phyloP scores from a whole-genome alignment of 805 yeast genomes.

The Metahyphopichia silvanorum region DNA sequence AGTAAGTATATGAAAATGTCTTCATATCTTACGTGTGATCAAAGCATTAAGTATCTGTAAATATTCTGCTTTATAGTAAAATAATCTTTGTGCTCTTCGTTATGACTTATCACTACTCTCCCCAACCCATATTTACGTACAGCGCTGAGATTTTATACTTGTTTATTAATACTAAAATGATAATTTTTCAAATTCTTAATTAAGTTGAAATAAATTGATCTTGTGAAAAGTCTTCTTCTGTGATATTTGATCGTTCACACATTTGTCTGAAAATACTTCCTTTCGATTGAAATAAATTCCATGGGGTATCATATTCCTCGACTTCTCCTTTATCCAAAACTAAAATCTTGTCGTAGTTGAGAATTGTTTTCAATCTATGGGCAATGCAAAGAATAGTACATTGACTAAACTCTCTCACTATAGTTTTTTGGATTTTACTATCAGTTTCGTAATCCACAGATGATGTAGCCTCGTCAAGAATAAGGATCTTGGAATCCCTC shows the following conservation, averaged over 20 bases:
- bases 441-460: conserved; percentile 39
- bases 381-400: conserved; percentile 38
- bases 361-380: conserved; percentile 35
- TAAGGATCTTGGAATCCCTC: conserved; percentile 31
- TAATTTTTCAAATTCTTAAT: too few species aligned
- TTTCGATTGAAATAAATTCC: conserved; percentile 20
- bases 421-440: conserved; percentile 31
- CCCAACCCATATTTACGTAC: too few species aligned
- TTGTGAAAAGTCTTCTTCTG: conserved; percentile 25
- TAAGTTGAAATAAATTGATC: too few species aligned
- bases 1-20: not conserved
- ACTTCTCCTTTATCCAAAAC: conserved; percentile 32
- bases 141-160: too few species aligned
- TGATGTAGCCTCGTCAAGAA: conserved; percentile 38
- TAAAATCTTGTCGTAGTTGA: conserved; percentile 32
- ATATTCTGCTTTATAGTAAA: too few species aligned
- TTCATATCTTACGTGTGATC: too few species aligned
- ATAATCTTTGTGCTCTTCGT: too few species aligned
- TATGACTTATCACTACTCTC: too few species aligned
- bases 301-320: conserved; percentile 32
- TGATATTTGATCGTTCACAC: conserved; percentile 36
- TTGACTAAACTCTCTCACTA: conserved; percentile 26
- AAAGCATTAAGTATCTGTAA: too few species aligned
- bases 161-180: too few species aligned
- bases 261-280: conserved; percentile 28